Evolutionary conservation across 148 eudicot species (phyloP).

Genomic region (Talinum fruticosum): DNA sequence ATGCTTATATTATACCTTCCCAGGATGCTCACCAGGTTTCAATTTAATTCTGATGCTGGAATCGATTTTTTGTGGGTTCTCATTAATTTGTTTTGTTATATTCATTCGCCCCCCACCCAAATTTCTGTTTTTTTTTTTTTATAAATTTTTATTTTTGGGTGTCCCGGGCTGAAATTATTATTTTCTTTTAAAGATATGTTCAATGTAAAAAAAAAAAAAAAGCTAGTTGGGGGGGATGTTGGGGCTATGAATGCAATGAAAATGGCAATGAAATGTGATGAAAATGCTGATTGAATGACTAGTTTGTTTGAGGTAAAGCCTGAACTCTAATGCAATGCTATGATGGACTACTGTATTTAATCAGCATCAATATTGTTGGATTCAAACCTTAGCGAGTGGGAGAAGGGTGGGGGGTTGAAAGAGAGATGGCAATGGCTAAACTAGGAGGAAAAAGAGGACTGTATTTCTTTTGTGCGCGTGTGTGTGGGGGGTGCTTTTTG

Average conservation of each 20-base stretch:
- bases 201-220: too few species aligned
- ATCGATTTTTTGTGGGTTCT: background rate
- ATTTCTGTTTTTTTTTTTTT: background rate
- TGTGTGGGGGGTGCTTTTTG: background rate
- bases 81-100: background rate
- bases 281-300: background rate
- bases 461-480: background rate
- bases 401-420: background rate
- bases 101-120: too few species aligned
- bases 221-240: background rate
- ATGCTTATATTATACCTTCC: constrained; percentile 88
- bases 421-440: too few species aligned
- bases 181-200: background rate
- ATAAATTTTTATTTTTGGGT: background rate
- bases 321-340: background rate
- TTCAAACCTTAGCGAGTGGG: background rate
- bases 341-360: background rate
- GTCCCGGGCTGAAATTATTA: background rate
- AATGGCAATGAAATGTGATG: background rate
- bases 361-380: background rate
- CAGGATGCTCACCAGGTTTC: constrained; percentile 97
- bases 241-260: background rate
- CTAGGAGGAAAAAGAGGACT: background rate
- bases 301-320: background rate
- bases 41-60: background rate